phyloP scores from a whole-genome alignment of 2,329 filamentous ascomycete species.

The Fusarium sp. region DNA sequence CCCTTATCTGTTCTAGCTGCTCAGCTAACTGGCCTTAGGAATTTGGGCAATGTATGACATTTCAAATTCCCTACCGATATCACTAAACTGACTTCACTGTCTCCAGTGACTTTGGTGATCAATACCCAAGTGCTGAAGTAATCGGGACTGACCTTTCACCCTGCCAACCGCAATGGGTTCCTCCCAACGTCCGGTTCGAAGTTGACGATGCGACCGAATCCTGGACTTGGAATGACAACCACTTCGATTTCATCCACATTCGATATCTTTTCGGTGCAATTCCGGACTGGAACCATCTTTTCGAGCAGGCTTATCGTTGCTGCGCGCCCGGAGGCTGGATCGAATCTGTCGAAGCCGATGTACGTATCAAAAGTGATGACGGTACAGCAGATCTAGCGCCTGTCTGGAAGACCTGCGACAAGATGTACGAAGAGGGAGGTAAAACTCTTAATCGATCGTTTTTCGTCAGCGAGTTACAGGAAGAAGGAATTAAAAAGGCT shows the following conservation, averaged over 20 bases:
- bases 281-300: conserved; percentile 29
- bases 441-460: conserved; percentile 18
- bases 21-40: background rate
- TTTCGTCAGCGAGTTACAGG: conserved; percentile 29
- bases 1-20: rapidly evolving
- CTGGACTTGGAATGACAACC: conserved; percentile 29
- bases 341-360: conserved; percentile 32
- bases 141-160: conserved; percentile 38
- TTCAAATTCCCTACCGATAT: rapidly evolving
- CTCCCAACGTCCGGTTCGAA: conserved; percentile 37
- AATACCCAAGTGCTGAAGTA: conserved; percentile 26
- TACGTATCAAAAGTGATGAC: conserved; percentile 30
- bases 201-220: conserved; percentile 32
- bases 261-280: conserved; percentile 40
- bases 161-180: conserved; percentile 36
- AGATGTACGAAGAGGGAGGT: conserved; percentile 32
- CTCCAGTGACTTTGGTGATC: conserved; percentile 37
- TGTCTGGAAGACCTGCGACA: background rate
- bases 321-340: conserved; percentile 37
- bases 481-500: conserved; percentile 24
- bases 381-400: conserved; percentile 17
- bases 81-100: rapidly evolving
- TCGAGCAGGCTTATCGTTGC: conserved; percentile 36
- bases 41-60: conserved; percentile 22
- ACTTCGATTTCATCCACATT: conserved; percentile 36